Percentiles rank a stretch among this genome's conserved stretches.
These are phyloP conservation scores for Chytriomyces confervae DNA, from an alignment of 192 early-diverging fungal species.

Conservation along the genomic window DNA sequence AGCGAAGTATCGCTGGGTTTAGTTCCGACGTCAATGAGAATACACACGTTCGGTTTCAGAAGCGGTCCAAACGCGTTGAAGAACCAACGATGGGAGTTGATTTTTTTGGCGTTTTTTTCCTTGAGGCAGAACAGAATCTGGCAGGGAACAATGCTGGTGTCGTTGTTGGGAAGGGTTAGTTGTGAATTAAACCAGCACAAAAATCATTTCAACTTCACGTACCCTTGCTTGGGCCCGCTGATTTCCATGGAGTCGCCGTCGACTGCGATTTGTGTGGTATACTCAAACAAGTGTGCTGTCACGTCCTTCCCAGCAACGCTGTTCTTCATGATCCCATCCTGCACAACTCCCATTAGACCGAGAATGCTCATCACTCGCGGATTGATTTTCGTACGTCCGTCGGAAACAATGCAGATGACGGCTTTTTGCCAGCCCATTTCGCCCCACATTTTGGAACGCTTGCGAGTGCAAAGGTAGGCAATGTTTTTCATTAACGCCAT, in stretches of 20 bases:
- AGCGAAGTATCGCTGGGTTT: slow-evolving; percentile 81
- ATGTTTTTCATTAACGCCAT: slow-evolving; percentile 79
- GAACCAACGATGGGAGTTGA: slow-evolving; percentile 78
- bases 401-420: slow-evolving; percentile 79
- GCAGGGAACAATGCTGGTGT: slow-evolving; percentile 60
- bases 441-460: slow-evolving; percentile 58
- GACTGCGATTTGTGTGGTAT: slow-evolving; percentile 78
- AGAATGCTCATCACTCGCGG: slow-evolving; percentile 71
- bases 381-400: slow-evolving; percentile 81
- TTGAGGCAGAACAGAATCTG: slow-evolving; percentile 88
- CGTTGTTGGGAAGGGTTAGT: background rate
- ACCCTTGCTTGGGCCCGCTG: slow-evolving; percentile 66
- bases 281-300: slow-evolving; percentile 72
- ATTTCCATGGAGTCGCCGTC: slow-evolving; percentile 74
- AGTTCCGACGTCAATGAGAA: slow-evolving; percentile 93
- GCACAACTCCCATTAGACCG: slow-evolving; percentile 81
- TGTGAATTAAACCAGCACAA: background rate
- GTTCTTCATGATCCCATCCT: slow-evolving; percentile 77
- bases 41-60: slow-evolving; percentile 70
- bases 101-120: slow-evolving; percentile 91
- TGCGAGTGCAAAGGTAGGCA: slow-evolving; percentile 51
- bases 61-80: slow-evolving; percentile 72
- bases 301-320: slow-evolving; percentile 67
- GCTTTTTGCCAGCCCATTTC: slow-evolving; percentile 84
- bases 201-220: background rate